Base-by-base conservation (phyloP, 2,329 filamentous ascomycete genomes). In the Pseudopithomyces maydicus region DNA sequence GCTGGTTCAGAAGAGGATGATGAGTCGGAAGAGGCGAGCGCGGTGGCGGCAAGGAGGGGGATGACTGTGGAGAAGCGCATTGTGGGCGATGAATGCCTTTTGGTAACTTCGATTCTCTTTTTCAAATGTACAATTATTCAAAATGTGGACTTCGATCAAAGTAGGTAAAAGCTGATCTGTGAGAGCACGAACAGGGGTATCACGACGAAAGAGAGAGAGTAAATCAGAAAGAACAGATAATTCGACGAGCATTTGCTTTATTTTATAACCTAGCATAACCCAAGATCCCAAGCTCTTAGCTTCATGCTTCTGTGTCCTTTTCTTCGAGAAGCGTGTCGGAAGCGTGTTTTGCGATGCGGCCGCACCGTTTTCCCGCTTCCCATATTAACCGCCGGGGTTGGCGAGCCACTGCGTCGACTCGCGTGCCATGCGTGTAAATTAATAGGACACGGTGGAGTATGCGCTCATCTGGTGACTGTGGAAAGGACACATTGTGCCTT, bases 31-130 rank as follows among this genome's bases (percentile, higher is more conserved):
- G 58, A 23, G n/a, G 68, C 65, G 51, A 65, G 56, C n/a, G 59
- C 51, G 8, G 57, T 58, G 1, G 61, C 60, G 15, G 59, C 63
- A 19, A 74, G 62, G 33, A 73, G 50, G 17, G 69, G 44, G 22
- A 73, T 57, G 29, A 74, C 26, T 0, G 62, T 53, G 29, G 56
- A 38, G 36, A 73, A 42, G 44, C 56, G 67, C 71, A 74, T 74
- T 3, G 38, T 64, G 51, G n/a, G n/a, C n/a, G n/a, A n/a, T n/a
- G n/a, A n/a, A n/a, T 2, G 12, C 1, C 6, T 43, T 38, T 17
- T 29, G 10, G 2, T 45, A 11, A 20, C n/a, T 17, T 2, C 8
- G 36, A 26, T 14, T 12, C 11, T 12, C 10, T 19, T 2, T 19
- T 20, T 19, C 20, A 29, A 15, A 22, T 6, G 19, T 10, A 19